Base-by-base conservation (phyloP, 129 eudicot genomes). In the Centaurea solstitialis region DNA sequence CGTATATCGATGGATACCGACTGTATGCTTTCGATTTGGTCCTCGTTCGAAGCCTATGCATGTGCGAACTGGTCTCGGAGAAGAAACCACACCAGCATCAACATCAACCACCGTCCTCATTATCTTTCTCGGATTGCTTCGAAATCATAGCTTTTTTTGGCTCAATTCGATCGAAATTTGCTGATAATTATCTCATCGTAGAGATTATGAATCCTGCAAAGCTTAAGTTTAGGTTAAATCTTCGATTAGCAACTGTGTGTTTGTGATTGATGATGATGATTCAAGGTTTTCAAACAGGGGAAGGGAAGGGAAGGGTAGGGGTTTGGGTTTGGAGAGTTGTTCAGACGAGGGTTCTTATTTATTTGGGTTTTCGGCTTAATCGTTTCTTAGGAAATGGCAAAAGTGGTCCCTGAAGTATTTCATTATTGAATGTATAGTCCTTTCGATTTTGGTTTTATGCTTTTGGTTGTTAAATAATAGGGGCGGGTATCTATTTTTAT, bases 31-130 rank as follows among this genome's bases (percentile, higher is more conserved):
- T 92, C 9, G 94, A 23, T 72, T 73, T 92, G 12, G 92, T 89
- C 85, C 92, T 78, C 70, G 81, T 78, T 73, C 92, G 80, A 35
- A 89, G 80, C 84, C 97, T 86, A 47, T 89, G n/a, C 92, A 70
- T 92, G 94, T 84, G 67, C 94, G 92, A 12, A 88, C 80, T 22
- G 89, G 79, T 82, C 81, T 68, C 0, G 87, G 82, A 61, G 88
- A 79, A n/a, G 83, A 79, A 71, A 79, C 83, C 23, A 79, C 83
- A 50, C 70, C 82, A 38, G 76, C 82, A 37, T 79, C 83, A 23
- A 79, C 83, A 72, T 79, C 83, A 57, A 76, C 77, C 83, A 37
- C 71, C 83, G 71, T 79, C 83, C 83, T 79, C 72, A 22, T 74
- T 79, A 22, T 71, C 83, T 40, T 79, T 79, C 21, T 59, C 72